Evolutionary conservation across 768 basidiomycete genomes (phyloP), one percentile per base, ranked within the genome.

Genomic region (Panus rudis): DNA sequence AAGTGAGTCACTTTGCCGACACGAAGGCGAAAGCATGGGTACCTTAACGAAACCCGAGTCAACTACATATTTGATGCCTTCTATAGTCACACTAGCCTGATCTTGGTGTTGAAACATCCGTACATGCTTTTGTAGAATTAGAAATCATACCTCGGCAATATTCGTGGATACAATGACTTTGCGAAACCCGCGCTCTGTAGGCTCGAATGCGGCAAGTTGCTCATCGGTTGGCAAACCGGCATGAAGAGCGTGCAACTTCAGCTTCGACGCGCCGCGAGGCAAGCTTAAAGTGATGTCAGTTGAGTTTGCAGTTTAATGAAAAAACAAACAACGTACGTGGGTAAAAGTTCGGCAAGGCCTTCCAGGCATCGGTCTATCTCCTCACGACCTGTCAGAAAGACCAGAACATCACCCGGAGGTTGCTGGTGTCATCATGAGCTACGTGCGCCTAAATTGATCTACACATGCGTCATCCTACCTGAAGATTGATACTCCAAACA

Each of bases 41-140:
- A 90, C 92, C 77, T 99, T 99, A 50, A 96, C 93, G 56, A 92
- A 92, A 13, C 96, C 96, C 46, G 81, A 82, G 55, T 99, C 96
- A 3, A 98, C 73, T 12, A 99, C 93, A 56, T 82, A 98, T 51
- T 84, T 85, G 48, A 98, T 82, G 3, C 93, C 92, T 31, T 97
- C 91, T 44, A 99, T 97, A 1, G 96, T 99, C 19, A 99, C 86
- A 58, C 89, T 92, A 13, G 96, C 93, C 88, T 90, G 45, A 17
- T 6, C 13, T 16, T 2, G 10, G n/a, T 21, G 31, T 23, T 37
- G 27, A 32, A 26, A 16, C 14, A 37, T 6, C n/a, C 33, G 19
- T 31, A 35, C 10, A 30, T 10, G 28, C 13, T 19, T 30, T 43
- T 1, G 2, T 2, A 34, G 20, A 41, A 16, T 5, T 10, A 28